Base-by-base conservation (phyloP, 1,139 yeast species). In the Yamadazyma diddensiae region DNA sequence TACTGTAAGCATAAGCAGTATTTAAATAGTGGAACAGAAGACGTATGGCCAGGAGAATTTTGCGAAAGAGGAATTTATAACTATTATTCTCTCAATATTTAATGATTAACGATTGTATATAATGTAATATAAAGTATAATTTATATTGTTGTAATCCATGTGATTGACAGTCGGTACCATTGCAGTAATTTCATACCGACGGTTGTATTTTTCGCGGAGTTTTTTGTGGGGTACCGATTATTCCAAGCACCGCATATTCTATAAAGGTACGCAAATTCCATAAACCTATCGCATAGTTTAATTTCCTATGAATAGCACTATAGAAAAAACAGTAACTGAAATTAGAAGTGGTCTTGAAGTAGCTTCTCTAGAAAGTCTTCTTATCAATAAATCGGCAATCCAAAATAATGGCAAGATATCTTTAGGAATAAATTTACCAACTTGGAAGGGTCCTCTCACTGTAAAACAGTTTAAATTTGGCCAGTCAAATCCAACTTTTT, bases 51-150 rank as follows among this genome's bases (percentile, higher is more conserved):
- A 0, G 77, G 73, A 28, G 77, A 77, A 39, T 70, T 70, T 39
- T 60, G 71, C 42, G 86, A 82, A 52, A 62, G 88, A 33, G 90
- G 90, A 1, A 79, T 82, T 38, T 82, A 81, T 53, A 79, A 80
- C 49, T 82, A 82, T 50, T 82, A 82, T 49, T 75, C 73, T n/a
- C 53, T 70, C 33, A 70, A 70, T 44, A 59, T 69, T 29, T 45
- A 34, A 37, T 24, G 14, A 17, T 18, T 9, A 6, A 18, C 20
- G 20, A 18, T 9, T 9, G 8, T 18, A 6, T 18, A 18, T 18
- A 6, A 9, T 18, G 6, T 18, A 9, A 18, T 18, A 18, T 18
- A 18, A 18, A 6, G 8, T 9, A 6, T 21, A 21, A 7, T 21
- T 6, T 10, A 21, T 10, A 9, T 7, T 21, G n/a, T 10, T 10